phyloP scores from a whole-genome alignment of 257 asterid genomes.

The Petrea volubilis region DNA sequence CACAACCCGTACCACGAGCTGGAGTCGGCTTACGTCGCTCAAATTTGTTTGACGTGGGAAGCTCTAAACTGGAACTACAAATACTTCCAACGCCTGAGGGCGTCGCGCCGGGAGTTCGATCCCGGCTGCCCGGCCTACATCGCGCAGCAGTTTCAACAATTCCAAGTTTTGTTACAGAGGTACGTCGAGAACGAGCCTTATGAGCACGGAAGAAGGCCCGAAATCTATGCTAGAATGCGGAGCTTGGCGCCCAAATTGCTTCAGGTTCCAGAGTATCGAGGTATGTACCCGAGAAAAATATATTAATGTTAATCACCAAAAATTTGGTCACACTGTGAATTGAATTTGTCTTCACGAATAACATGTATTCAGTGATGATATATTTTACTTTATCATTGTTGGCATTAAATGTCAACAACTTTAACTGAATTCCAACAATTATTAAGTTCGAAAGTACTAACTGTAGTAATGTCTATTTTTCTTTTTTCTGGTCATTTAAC shows the following conservation, averaged over 20 bases:
- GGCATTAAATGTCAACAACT: too few species aligned
- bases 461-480: too few species aligned
- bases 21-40: conserved; percentile 88
- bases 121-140: conserved; percentile 80
- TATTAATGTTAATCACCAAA: too few species aligned
- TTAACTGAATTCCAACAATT: too few species aligned
- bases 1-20: conserved; percentile 71
- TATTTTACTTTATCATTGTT: too few species aligned
- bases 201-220: conserved; percentile 77
- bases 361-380: too few species aligned
- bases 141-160: conserved; percentile 89
- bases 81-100: conserved; percentile 64
- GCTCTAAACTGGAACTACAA: conserved; percentile 88
- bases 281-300: conserved; percentile 25
- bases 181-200: conserved; percentile 87
- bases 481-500: too few species aligned
- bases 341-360: too few species aligned
- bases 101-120: conserved; percentile 52
- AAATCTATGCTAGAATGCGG: conserved; percentile 75
- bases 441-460: too few species aligned
- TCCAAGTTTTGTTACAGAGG: conserved; percentile 73
- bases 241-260: conserved; percentile 78
- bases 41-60: conserved; percentile 89
- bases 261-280: conserved; percentile 89
- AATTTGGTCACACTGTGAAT: too few species aligned